Conservation (phyloP, 2,329 filamentous ascomycete genomes). For the Gnomoniopsis smithogilvyi region DNA sequence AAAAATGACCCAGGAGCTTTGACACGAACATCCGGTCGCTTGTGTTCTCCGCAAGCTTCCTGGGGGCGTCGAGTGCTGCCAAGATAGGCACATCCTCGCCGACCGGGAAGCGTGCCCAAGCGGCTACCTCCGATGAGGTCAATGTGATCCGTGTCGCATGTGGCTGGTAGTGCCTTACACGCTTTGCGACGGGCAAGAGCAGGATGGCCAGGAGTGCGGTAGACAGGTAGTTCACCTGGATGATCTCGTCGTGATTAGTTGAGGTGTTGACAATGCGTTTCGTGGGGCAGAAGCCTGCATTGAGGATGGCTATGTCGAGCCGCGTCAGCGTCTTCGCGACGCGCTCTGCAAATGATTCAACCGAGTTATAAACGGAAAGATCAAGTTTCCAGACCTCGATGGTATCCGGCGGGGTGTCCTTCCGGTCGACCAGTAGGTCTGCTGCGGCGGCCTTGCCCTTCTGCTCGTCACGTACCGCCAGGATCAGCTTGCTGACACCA, state of each 20-base stretch:
- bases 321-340: slow-evolving; percentile 26
- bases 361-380: slow-evolving; percentile 35
- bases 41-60: slow-evolving; percentile 6
- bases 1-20: slow-evolving; percentile 29
- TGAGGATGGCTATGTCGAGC: slow-evolving; percentile 37
- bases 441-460: slow-evolving; percentile 33
- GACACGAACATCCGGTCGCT: slow-evolving; percentile 21
- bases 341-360: slow-evolving; percentile 34
- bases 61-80: not conserved
- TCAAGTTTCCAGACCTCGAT: slow-evolving; percentile 39
- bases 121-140: slow-evolving; percentile 24
- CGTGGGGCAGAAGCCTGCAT: slow-evolving; percentile 23
- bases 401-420: not conserved
- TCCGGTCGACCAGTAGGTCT: slow-evolving; percentile 32
- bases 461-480: slow-evolving; percentile 42
- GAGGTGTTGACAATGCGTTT: slow-evolving; percentile 22
- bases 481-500: slow-evolving; percentile 27
- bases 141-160: slow-evolving; percentile 17
- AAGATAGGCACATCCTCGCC: not conserved
- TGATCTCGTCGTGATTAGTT: slow-evolving; percentile 35
- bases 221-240: slow-evolving; percentile 49
- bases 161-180: not conserved
- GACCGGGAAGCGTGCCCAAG: slow-evolving; percentile 20
- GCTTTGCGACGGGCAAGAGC: slow-evolving; percentile 42
- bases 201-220: slow-evolving; percentile 45